phyloP scores from a whole-genome alignment of 2,329 filamentous ascomycete species.

The Ploettnerulaceae sp. region DNA sequence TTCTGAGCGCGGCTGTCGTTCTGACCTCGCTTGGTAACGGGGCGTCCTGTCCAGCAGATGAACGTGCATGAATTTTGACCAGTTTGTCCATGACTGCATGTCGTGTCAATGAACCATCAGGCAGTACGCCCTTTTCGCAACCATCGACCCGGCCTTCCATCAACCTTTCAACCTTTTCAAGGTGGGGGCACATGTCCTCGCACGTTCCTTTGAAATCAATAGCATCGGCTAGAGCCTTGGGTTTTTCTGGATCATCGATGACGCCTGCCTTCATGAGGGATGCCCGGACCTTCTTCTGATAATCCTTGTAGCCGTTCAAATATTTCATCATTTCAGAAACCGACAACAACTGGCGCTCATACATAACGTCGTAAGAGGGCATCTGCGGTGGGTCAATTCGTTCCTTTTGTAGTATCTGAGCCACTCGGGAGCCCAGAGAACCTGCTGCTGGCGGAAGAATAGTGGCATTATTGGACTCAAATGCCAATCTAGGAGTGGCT shows the following conservation, averaged over 20 bases:
- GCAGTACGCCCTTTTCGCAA: slow-evolving; percentile 46
- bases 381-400: slow-evolving; percentile 48
- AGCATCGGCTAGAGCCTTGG: slow-evolving; percentile 57
- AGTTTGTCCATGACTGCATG: slow-evolving; percentile 47
- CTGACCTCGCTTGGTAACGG: slow-evolving; percentile 65
- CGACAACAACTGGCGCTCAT: slow-evolving; percentile 25
- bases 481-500: not conserved
- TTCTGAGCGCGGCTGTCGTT: slow-evolving; percentile 52
- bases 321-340: slow-evolving; percentile 51
- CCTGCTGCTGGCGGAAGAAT: slow-evolving; percentile 5
- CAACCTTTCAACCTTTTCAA: slow-evolving; percentile 59
- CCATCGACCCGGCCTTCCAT: slow-evolving; percentile 54
- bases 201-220: slow-evolving; percentile 64
- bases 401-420: slow-evolving; percentile 7
- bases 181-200: slow-evolving; percentile 66
- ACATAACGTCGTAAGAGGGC: slow-evolving; percentile 36
- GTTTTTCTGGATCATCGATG: slow-evolving; percentile 61
- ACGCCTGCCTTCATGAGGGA: slow-evolving; percentile 55
- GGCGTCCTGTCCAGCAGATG: slow-evolving; percentile 62
- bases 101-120: slow-evolving; percentile 39
- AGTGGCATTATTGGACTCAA: no score
- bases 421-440: slow-evolving; percentile 11
- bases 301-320: slow-evolving; percentile 51
- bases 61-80: slow-evolving; percentile 64
- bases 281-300: slow-evolving; percentile 51